Evolutionary conservation across 129 eudicot genomes (phyloP).

Genomic region (Helianthus tuberosus): DNA sequence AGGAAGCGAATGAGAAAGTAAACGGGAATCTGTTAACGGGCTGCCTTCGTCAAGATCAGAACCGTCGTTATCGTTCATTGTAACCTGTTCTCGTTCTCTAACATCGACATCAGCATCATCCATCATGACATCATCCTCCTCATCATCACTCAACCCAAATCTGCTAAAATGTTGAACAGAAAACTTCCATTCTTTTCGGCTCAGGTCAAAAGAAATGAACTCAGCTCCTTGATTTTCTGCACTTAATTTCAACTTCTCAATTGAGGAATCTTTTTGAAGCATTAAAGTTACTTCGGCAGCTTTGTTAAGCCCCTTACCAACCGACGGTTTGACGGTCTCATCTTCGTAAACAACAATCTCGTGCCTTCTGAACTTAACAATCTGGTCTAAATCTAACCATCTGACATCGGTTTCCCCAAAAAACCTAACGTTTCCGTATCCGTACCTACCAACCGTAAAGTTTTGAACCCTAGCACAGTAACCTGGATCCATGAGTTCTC

Average conservation of each 20-base stretch:
- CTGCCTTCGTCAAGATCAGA: conserved; percentile 58
- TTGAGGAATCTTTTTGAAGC: conserved; percentile 39
- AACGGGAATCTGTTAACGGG: conserved; percentile 44
- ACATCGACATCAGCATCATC: conserved; percentile 61
- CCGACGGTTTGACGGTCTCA: conserved; percentile 66
- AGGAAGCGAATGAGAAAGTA: conserved; percentile 90
- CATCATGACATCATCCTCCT: conserved; percentile 81
- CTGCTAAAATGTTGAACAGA: conserved; percentile 85
- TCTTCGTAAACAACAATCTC: conserved; percentile 83
- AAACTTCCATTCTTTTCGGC: conserved; percentile 76
- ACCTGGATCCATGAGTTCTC: conserved; percentile 68
- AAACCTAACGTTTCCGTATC: conserved; percentile 70
- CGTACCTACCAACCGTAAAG: conserved; percentile 82
- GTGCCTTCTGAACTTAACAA: conserved; percentile 66
- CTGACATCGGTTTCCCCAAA: conserved; percentile 88
- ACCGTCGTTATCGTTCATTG: conserved; percentile 47
- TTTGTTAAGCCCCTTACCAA: conserved; percentile 92
- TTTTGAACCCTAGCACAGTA: conserved; percentile 62
- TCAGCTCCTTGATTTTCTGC: conserved; percentile 84
- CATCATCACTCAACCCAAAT: conserved; percentile 83
- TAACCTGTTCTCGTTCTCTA: conserved; percentile 46
- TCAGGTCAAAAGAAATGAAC: conserved; percentile 66
- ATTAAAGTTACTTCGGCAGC: conserved; percentile 79
- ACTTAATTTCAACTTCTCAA: conserved; percentile 50
- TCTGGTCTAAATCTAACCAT: conserved; percentile 66